phyloP scores from a whole-genome alignment of 768 basidiomycete species.

The Clitopilus hobsonii region DNA sequence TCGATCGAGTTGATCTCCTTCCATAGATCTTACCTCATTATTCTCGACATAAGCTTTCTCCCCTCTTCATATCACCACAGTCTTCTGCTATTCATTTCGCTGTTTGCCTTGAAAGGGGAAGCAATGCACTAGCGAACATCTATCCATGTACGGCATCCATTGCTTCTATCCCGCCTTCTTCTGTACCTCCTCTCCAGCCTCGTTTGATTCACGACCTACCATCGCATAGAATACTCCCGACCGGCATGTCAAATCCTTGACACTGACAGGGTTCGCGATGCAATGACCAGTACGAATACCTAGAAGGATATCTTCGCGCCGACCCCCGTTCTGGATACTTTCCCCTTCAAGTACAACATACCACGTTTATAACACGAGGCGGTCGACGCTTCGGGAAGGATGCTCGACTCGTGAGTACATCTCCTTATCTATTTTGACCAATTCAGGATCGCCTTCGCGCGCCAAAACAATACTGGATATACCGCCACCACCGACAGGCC shows the following conservation, averaged over 20 bases:
- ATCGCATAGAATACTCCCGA: background rate
- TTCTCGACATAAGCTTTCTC: background rate
- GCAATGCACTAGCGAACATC: background rate
- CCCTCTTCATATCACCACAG: background rate
- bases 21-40: background rate
- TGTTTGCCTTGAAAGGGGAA: background rate
- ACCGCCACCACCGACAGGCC: background rate
- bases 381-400: background rate
- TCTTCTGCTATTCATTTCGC: background rate
- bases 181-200: background rate
- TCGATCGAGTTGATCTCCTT: background rate
- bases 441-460: background rate
- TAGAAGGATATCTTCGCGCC: background rate
- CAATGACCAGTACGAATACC: background rate
- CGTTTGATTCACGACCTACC: background rate
- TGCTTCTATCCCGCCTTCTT: background rate
- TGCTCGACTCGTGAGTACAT: background rate
- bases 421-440: slow-evolving; percentile 1
- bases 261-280: slow-evolving; percentile 1
- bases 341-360: background rate
- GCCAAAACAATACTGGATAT: background rate
- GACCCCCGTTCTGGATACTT: background rate
- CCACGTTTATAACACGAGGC: slow-evolving; percentile 1
- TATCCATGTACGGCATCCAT: background rate
- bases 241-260: background rate